Conservation (phyloP, 345 rosid genomes). For the Lumnitzera littorea region DNA sequence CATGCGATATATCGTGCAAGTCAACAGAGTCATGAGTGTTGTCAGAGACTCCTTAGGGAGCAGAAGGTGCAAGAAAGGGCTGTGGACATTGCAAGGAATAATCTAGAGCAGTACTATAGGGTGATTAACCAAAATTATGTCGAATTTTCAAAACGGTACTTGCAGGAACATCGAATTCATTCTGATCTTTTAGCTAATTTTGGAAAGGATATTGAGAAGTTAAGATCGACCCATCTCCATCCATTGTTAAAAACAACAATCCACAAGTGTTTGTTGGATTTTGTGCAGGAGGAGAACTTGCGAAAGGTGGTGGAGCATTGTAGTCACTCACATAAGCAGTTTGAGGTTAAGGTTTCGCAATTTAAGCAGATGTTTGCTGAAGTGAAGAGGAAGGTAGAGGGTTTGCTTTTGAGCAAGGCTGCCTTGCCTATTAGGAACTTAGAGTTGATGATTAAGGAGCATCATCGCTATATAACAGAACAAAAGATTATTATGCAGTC, state of each 20-base stretch:
- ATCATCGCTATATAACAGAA: conserved; percentile 52
- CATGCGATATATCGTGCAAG: conserved; percentile 49
- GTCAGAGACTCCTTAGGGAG: conserved; percentile 66
- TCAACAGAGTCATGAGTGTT: conserved; percentile 37
- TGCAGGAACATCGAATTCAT: conserved; percentile 64
- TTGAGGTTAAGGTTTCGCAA: conserved; percentile 79
- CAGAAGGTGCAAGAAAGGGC: conserved; percentile 92
- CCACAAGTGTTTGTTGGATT: conserved; percentile 60
- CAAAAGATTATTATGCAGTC: conserved; percentile 93
- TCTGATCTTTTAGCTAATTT: conserved; percentile 63
- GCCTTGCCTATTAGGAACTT: conserved; percentile 43
- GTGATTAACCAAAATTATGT: conserved; percentile 59
- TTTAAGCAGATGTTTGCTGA: conserved; percentile 78
- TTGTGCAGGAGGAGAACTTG: conserved; percentile 81
- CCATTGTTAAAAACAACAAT: conserved; percentile 52
- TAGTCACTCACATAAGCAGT: conserved; percentile 68
- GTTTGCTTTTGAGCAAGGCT: conserved; percentile 50
- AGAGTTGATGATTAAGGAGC: conserved; percentile 62
- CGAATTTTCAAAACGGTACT: conserved; percentile 84
- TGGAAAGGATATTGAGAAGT: conserved; percentile 66
- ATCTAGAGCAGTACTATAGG: conserved; percentile 80
- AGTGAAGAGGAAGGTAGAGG: conserved; percentile 65
- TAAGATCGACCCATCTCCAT: conserved; percentile 80
- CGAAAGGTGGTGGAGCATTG: conserved; percentile 64
- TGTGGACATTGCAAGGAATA: conserved; percentile 68